A percentile compares a stretch with the other conserved stretches of the same genome.
These are phyloP conservation scores for Mycogone perniciosa DNA, from an alignment of 2,329 filamentous ascomycete species.

Conservation along the genomic window DNA sequence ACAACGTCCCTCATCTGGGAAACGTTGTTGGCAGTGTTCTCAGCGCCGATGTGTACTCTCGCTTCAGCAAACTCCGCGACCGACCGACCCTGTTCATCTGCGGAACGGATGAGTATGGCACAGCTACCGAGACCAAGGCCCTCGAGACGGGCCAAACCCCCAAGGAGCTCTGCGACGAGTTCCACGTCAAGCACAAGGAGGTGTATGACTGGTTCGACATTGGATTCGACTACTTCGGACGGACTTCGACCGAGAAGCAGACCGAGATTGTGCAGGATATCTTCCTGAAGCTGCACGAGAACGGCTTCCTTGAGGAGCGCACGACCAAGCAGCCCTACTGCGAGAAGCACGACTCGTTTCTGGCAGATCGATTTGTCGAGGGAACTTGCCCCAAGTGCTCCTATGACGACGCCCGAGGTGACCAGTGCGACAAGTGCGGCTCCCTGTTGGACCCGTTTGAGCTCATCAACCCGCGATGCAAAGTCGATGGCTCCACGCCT, in stretches of 20 bases:
- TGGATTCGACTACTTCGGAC: slow-evolving; percentile 88
- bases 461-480: slow-evolving; percentile 81
- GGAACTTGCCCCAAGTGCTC: slow-evolving; percentile 70
- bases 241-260: slow-evolving; percentile 82
- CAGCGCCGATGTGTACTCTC: slow-evolving; percentile 79
- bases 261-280: slow-evolving; percentile 91
- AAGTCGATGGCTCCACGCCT: slow-evolving; percentile 78
- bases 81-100: slow-evolving; percentile 79
- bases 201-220: slow-evolving; percentile 97
- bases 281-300: slow-evolving; percentile 79
- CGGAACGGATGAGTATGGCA: slow-evolving; percentile 85
- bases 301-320: slow-evolving; percentile 81
- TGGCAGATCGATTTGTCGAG: slow-evolving; percentile 83
- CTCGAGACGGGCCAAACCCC: slow-evolving; percentile 81
- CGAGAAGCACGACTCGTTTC: slow-evolving; percentile 66
- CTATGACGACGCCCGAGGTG: slow-evolving; percentile 64
- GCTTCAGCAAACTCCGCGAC: slow-evolving; percentile 73
- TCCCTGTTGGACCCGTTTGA: slow-evolving; percentile 65
- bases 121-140: slow-evolving; percentile 91
- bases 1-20: slow-evolving; percentile 75
- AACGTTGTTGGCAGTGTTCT: slow-evolving; percentile 85
- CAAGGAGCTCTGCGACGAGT: slow-evolving; percentile 82
- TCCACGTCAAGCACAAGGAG: slow-evolving; percentile 80
- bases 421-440: slow-evolving; percentile 72
- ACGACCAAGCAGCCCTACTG: slow-evolving; percentile 89